Conservation (phyloP, 805 yeast genomes). For the Saccharomycopsis olivae region DNA sequence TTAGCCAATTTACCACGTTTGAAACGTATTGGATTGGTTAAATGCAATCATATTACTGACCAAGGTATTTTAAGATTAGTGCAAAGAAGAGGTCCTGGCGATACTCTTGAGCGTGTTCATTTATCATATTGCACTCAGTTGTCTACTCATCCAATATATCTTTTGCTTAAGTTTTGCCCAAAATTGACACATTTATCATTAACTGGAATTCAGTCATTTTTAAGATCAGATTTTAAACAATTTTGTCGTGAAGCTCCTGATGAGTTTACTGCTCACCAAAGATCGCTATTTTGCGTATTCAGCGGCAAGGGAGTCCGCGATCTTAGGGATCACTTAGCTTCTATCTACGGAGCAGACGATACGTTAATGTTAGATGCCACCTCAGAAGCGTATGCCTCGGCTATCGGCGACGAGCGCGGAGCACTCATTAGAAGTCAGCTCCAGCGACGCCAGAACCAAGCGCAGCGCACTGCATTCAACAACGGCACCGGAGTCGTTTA, state of each 20-base stretch:
- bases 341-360: background rate
- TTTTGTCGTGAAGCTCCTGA: slow-evolving; percentile 90
- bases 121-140: slow-evolving; percentile 81
- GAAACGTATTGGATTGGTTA: slow-evolving; percentile 87
- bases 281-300: slow-evolving; percentile 81
- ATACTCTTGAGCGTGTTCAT: slow-evolving; percentile 85
- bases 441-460: slow-evolving; percentile 2
- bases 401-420: too few relatives aligned
- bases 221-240: slow-evolving; percentile 72
- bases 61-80: slow-evolving; percentile 65
- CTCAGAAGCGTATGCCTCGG: background rate
- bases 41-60: slow-evolving; percentile 81
- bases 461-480: too few relatives aligned
- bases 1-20: slow-evolving; percentile 68
- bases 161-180: slow-evolving; percentile 70
- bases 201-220: slow-evolving; percentile 86
- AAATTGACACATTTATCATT: slow-evolving; percentile 80
- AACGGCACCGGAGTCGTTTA: too few relatives aligned
- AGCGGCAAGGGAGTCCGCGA: slow-evolving; percentile 81
- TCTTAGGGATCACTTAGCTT: slow-evolving; percentile 52
- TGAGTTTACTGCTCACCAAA: slow-evolving; percentile 82
- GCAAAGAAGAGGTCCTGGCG: slow-evolving; percentile 58
- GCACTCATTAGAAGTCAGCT: too few relatives aligned
- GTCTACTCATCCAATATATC: slow-evolving; percentile 66
- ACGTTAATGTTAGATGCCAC: slow-evolving; percentile 13